Evolutionary conservation across 768 basidiomycete genomes (phyloP).

Genomic region (Suillus americanus): DNA sequence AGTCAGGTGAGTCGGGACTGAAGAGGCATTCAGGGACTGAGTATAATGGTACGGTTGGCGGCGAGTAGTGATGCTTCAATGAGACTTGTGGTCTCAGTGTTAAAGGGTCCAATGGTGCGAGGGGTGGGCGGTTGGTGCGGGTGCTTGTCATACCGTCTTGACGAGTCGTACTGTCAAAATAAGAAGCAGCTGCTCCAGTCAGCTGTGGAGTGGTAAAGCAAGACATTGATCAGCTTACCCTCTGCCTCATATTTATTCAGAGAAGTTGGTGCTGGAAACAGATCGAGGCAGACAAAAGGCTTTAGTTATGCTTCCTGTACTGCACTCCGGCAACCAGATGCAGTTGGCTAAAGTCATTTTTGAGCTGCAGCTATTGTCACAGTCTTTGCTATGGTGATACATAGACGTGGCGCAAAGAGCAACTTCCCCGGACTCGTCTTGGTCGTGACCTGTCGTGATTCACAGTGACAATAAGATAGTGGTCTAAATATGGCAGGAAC

Average conservation of each 20-base stretch:
- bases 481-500: not conserved
- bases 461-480: not conserved
- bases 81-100: conserved; percentile 1
- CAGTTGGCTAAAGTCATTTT: not conserved
- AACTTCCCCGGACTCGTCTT: not conserved
- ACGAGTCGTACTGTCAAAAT: not conserved
- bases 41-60: not conserved
- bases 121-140: not conserved
- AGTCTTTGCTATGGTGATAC: conserved; percentile 7
- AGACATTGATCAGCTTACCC: not conserved
- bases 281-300: conserved; percentile 7
- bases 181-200: conserved; percentile 7
- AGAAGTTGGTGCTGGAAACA: conserved; percentile 4
- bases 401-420: not conserved
- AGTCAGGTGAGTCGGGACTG: not conserved
- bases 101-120: not conserved
- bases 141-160: conserved; percentile 6
- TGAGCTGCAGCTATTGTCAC: not conserved
- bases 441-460: not conserved
- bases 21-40: not conserved
- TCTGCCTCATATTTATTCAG: conserved; percentile 4
- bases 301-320: not conserved
- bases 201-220: conserved; percentile 4
- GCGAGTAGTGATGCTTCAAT: not conserved
- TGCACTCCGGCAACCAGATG: not conserved